Evolutionary conservation across 306 rosid species (phyloP).

Genomic region (Delonix regia): DNA sequence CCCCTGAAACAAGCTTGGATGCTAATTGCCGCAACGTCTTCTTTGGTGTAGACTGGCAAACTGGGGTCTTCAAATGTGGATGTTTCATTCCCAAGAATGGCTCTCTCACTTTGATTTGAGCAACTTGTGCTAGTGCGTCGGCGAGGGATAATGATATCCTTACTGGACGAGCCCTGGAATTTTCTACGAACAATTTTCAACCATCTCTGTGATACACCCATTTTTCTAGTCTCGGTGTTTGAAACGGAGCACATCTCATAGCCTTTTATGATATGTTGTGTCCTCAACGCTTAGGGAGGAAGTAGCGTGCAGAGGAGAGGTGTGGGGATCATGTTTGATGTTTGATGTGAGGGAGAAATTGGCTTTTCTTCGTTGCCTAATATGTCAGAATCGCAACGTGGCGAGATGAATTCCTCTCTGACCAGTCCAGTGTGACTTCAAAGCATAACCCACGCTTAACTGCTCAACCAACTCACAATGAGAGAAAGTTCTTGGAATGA

Average conservation of each 20-base stretch:
- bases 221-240: background rate
- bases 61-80: slow-evolving; percentile 14
- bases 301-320: slow-evolving; percentile 57
- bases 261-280: background rate
- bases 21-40: slow-evolving; percentile 64
- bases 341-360: background rate
- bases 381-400: slow-evolving; percentile 41
- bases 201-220: background rate
- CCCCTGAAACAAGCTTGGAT: slow-evolving; percentile 86
- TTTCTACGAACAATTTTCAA: background rate
- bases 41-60: slow-evolving; percentile 29
- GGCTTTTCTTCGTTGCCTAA: background rate
- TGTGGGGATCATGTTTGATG: slow-evolving; percentile 57
- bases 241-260: background rate
- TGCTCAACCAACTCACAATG: background rate
- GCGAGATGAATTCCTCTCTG: slow-evolving; percentile 29
- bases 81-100: slow-evolving; percentile 28
- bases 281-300: slow-evolving; percentile 26
- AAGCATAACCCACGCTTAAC: background rate
- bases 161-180: background rate
- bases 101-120: slow-evolving; percentile 35
- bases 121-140: background rate
- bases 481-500: background rate
- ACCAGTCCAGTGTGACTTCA: slow-evolving; percentile 15
- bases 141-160: background rate